Conservation (phyloP, 352 stramenopile species). For the Phytophthora sansomeana region DNA sequence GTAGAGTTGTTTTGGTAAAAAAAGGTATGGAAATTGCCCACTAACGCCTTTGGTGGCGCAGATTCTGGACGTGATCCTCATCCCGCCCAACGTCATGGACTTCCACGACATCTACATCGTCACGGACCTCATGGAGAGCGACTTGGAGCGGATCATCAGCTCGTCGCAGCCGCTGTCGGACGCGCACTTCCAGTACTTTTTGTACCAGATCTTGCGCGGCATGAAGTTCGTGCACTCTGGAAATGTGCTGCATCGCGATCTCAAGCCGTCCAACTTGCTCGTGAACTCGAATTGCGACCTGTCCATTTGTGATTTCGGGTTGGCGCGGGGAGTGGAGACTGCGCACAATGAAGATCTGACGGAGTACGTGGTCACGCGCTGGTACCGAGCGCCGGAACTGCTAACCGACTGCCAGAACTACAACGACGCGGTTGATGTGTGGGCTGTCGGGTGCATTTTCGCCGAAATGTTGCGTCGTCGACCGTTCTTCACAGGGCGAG, state of each 20-base stretch:
- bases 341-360: constrained; percentile 79
- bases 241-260: constrained; percentile 92
- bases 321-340: constrained; percentile 91
- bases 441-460: constrained; percentile 99
- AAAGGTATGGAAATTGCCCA: not conserved
- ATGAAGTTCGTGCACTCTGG: constrained; percentile 99
- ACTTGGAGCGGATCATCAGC: constrained; percentile 93
- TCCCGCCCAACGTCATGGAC: constrained; percentile 85
- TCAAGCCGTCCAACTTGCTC: constrained; percentile 91
- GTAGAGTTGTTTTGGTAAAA: constrained; percentile 3
- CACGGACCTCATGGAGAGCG: constrained; percentile 93
- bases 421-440: constrained; percentile 96
- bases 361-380: constrained; percentile 95
- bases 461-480: constrained; percentile 98
- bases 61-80: constrained; percentile 87
- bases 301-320: constrained; percentile 93
- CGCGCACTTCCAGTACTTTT: constrained; percentile 91
- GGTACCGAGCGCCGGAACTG: constrained; percentile 90
- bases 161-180: constrained; percentile 87
- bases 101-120: constrained; percentile 94
- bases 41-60: constrained; percentile 26
- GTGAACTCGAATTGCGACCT: constrained; percentile 93
- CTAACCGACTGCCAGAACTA: constrained; percentile 96
- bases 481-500: constrained; percentile 85
- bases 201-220: constrained; percentile 93